phyloP scores from a whole-genome alignment of 371 early-diverging fungal genomes.

The Umbelopsis sp. region DNA sequence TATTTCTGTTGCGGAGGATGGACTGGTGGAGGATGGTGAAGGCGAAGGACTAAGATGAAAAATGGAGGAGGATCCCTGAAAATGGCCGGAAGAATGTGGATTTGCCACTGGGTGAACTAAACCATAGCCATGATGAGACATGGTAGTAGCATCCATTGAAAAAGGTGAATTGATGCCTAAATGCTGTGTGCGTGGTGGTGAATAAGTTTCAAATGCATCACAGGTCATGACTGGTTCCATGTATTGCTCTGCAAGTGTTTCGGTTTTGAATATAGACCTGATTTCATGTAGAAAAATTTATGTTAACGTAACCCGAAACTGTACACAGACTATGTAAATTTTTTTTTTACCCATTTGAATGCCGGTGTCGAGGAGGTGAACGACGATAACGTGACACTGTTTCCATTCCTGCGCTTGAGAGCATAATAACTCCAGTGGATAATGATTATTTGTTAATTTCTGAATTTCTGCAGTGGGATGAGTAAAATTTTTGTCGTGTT shows the following conservation, averaged over 20 bases:
- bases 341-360: not conserved
- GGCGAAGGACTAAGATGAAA: conserved; percentile 15
- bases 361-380: conserved; percentile 15
- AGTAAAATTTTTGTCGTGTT: not conserved
- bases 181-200: not conserved
- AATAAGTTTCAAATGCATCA: conserved; percentile 13
- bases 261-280: conserved; percentile 5
- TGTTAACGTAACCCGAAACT: no score
- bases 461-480: not conserved
- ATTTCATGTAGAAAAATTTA: no score
- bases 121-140: conserved; percentile 6
- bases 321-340: not conserved
- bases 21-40: conserved; percentile 15
- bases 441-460: not conserved
- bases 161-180: not conserved
- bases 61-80: conserved; percentile 19
- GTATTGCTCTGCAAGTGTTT: conserved; percentile 2
- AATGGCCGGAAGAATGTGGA: conserved; percentile 9
- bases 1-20: conserved; percentile 7
- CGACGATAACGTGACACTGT: conserved; percentile 4
- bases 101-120: conserved; percentile 16
- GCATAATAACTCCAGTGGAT: not conserved
- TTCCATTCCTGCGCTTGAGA: conserved; percentile 11
- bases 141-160: conserved; percentile 5
- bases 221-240: conserved; percentile 12